A percentile compares a stretch with the other conserved stretches of the same genome.
Conservation (phyloP, 345 rosid species). For the Linum trigynum region DNA sequence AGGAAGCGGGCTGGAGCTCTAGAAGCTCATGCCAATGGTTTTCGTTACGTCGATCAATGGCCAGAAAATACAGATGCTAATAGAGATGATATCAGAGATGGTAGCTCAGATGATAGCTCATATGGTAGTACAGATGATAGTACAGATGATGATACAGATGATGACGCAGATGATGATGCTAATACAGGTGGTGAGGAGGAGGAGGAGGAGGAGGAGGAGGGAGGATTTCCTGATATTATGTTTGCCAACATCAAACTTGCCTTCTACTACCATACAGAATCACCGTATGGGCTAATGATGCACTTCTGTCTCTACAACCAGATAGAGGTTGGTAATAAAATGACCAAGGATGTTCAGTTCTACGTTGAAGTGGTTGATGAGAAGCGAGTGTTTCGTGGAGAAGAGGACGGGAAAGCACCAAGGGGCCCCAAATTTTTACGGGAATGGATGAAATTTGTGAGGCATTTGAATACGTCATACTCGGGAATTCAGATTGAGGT, state of each 20-base stretch:
- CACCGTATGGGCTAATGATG: constrained; percentile 61
- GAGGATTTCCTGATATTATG: constrained; percentile 72
- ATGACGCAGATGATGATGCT: no score
- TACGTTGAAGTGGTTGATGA: constrained; percentile 89
- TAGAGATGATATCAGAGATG: no score
- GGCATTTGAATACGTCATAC: constrained; percentile 74
- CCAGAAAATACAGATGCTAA: constrained; percentile 20
- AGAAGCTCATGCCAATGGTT: constrained; percentile 80
- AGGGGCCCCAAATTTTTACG: constrained; percentile 78
- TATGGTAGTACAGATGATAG: no score
- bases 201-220: no score
- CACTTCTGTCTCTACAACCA: constrained; percentile 89
- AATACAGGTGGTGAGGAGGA: no score
- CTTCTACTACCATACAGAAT: constrained; percentile 83
- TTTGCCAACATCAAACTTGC: constrained; percentile 81
- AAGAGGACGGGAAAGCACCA: constrained; percentile 80
- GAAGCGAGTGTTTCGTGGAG: constrained; percentile 34
- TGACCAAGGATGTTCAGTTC: constrained; percentile 91
- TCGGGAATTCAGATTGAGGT: constrained; percentile 73
- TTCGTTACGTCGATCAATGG: constrained; percentile 67
- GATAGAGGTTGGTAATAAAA: constrained; percentile 89
- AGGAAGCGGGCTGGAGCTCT: constrained; percentile 80
- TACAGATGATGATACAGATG: no score
- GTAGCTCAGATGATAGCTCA: no score
- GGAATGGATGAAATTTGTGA: constrained; percentile 75